phyloP scores from a whole-genome alignment of 2,329 filamentous ascomycete species.

The Sphaerostilbella broomeana region DNA sequence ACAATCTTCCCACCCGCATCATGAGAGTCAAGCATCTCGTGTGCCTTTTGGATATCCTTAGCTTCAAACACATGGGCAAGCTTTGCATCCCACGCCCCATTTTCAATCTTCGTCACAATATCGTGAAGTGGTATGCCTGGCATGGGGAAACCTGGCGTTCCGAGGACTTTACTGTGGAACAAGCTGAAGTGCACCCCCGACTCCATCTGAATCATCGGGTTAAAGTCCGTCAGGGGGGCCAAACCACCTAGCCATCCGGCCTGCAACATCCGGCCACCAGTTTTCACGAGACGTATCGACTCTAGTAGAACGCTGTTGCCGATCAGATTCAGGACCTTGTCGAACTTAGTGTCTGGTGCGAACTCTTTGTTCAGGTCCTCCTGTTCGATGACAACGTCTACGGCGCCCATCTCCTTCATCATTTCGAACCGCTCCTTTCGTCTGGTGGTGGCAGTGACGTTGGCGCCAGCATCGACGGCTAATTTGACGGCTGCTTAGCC shows the following conservation, averaged over 20 bases:
- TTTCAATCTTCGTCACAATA: conserved; percentile 32
- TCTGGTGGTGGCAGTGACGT: conserved; percentile 5
- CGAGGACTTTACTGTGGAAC: conserved; percentile 35
- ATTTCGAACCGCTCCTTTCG: conserved; percentile 1
- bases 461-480: conserved; percentile 9
- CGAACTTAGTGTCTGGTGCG: conserved; percentile 2
- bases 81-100: conserved; percentile 27
- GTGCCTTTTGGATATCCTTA: conserved; percentile 27
- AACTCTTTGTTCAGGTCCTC: conserved; percentile 1
- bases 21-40: conserved; percentile 27
- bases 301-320: conserved; percentile 9
- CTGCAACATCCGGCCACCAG: conserved; percentile 8
- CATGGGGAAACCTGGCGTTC: conserved; percentile 29
- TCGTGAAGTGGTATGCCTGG: conserved; percentile 32
- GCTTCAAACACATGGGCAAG: conserved; percentile 29
- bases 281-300: conserved; percentile 5
- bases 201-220: conserved; percentile 38
- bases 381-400: conserved; percentile 5
- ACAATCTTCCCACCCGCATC: conserved; percentile 30
- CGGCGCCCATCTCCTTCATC: conserved; percentile 2
- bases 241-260: conserved; percentile 18
- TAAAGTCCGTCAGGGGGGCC: conserved; percentile 32
- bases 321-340: conserved; percentile 8
- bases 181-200: conserved; percentile 40
- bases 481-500: conserved; percentile 10